A percentile compares a stretch with the other conserved stretches of the same genome.
Evolutionary conservation across 768 basidiomycete species (phyloP).

Genomic region (Lactifluus volemus): DNA sequence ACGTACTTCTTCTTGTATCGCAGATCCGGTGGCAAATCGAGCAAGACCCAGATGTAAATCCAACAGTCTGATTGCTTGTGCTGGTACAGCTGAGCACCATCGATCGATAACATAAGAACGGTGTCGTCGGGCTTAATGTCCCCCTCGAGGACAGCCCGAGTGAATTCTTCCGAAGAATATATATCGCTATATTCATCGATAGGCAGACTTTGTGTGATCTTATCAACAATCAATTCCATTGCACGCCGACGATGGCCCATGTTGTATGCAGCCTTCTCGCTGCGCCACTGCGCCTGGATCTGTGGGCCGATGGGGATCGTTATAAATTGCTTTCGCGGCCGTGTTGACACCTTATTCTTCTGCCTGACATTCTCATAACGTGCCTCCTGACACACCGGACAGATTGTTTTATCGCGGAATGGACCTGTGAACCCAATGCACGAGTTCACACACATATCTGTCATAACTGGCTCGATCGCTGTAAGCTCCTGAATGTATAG

Average conservation of each 20-base stretch:
- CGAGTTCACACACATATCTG: not conserved
- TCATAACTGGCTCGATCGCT: not conserved
- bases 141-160: constrained; percentile 25
- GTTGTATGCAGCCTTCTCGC: too few relatives aligned
- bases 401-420: not conserved
- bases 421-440: not conserved
- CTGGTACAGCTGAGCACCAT: too few relatives aligned
- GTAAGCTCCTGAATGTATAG: too few relatives aligned
- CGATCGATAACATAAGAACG: too few relatives aligned
- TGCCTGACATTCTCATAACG: not conserved
- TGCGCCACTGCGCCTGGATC: not conserved
- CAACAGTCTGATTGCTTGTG: constrained; percentile 12
- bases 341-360: not conserved
- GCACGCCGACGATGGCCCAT: too few relatives aligned
- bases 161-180: not conserved
- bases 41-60: constrained; percentile 32
- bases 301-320: not conserved
- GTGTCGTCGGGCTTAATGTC: too few relatives aligned
- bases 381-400: not conserved
- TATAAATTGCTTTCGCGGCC: not conserved
- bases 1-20: constrained; percentile 15
- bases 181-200: not conserved
- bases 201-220: not conserved
- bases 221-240: too few relatives aligned
- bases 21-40: constrained; percentile 25